Percentiles rank a stretch among this genome's conserved stretches.
Evolutionary conservation across 2,329 filamentous ascomycete genomes (phyloP).

Genomic region (Aspergillus brasiliensis): DNA sequence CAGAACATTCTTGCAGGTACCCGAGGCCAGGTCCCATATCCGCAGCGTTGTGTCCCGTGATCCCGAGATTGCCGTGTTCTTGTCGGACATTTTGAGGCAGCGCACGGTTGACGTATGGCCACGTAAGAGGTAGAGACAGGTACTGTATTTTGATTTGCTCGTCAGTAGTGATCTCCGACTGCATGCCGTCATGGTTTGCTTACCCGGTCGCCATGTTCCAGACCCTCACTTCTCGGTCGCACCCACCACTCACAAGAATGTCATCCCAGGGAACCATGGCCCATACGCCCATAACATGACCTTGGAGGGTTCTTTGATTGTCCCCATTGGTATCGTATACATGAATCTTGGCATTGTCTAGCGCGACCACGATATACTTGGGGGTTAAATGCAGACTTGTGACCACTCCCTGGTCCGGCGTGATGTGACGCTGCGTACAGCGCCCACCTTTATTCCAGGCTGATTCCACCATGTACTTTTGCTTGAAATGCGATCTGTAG

Average conservation of each 20-base stretch:
- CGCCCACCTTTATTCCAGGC: constrained; percentile 93
- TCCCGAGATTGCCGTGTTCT: constrained; percentile 91
- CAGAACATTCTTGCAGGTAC: constrained; percentile 85
- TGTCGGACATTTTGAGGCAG: constrained; percentile 96
- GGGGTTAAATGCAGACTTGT: constrained; percentile 91
- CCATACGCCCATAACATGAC: constrained; percentile 99
- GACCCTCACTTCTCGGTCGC: constrained; percentile 92
- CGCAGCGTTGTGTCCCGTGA: constrained; percentile 92
- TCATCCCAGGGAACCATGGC: constrained; percentile 99
- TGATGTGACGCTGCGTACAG: constrained; percentile 82
- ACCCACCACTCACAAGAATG: constrained; percentile 90
- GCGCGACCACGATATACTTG: constrained; percentile 94
- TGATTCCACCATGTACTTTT: constrained; percentile 93
- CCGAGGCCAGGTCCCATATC: constrained; percentile 90
- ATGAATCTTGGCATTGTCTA: constrained; percentile 98
- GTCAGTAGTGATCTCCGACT: background rate
- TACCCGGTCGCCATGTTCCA: constrained; percentile 96
- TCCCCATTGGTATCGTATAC: constrained; percentile 93
- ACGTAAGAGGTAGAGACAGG: constrained; percentile 77
- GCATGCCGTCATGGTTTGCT: constrained; percentile 17
- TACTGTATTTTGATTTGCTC: constrained; percentile 49
- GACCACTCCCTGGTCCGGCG: constrained; percentile 93
- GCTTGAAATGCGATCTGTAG: constrained; percentile 97
- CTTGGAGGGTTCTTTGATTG: constrained; percentile 83
- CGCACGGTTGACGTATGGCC: constrained; percentile 96